Conservation (phyloP, 73 alveolate genomes). For the Tetrahymena thermophila region DNA sequence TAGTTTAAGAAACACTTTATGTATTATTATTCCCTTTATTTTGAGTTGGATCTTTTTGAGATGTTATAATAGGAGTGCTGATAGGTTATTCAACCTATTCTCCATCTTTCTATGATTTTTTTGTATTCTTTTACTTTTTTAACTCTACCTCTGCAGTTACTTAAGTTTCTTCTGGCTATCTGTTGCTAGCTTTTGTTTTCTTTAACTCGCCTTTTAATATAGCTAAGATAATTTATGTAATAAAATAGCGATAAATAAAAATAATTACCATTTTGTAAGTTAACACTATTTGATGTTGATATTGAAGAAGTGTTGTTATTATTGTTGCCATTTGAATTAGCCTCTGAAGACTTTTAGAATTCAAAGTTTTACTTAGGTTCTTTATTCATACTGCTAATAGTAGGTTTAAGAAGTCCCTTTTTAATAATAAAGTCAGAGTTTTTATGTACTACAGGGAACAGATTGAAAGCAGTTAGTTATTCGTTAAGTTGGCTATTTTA, state of each 20-base stretch:
- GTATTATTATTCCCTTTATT: background rate
- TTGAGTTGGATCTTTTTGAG: background rate
- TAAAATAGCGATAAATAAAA: background rate
- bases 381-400: background rate
- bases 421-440: background rate
- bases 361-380: background rate
- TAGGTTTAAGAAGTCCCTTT: background rate
- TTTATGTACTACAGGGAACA: background rate
- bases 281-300: background rate
- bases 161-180: background rate
- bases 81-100: background rate
- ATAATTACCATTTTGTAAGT: background rate
- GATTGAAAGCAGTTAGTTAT: background rate
- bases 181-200: background rate
- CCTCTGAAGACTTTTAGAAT: background rate
- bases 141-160: background rate
- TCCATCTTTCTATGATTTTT: background rate
- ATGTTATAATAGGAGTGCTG: background rate
- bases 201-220: background rate
- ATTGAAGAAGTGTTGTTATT: background rate
- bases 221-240: background rate
- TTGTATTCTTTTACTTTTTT: background rate
- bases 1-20: background rate
- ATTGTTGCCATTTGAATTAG: background rate
- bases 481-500: background rate